Evolutionary conservation across 2,329 filamentous ascomycete genomes (phyloP), one percentile per base, ranked within the genome.

Genomic region (Hymenoscyphus scutula): DNA sequence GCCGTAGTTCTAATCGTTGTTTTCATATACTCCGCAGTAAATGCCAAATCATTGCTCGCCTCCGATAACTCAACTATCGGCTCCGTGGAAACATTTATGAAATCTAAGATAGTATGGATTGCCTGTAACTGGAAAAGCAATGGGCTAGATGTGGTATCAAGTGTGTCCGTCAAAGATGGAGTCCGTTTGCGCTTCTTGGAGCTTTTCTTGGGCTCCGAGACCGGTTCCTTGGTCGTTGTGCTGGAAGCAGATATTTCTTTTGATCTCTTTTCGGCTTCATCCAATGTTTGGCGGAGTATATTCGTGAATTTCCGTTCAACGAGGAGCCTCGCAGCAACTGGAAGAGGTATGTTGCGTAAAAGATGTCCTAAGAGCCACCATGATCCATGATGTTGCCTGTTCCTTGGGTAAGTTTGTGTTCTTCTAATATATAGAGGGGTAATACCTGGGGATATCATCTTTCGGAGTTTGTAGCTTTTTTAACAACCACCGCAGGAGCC

Each of bases 261-360:
- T 41, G 69, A 69, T 45, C 69, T 71, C 45, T 74, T 71, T 55
- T 73, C 71, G 66, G 78, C 66, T 58, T 92, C 88, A 56, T 84
- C 80, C 56, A 92, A 76, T 0, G 88, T 84, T 69, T 85, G 83
- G 69, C 88, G 85, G 51, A 96, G 74, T 10, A 91, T 83, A 0
- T 77, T 76, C 37, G 90, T 76, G 59, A 96, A 91, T 54, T 85
- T 82, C 62, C 88, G 81, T 62, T 92, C 87, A 25, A 85, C 86
- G 6, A 96, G 80, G 3, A 89, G 86, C 62, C 87, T 86, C 8
- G 90, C 89, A 27, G 91, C 79, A 11, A 85, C 87, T 54, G 89
- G 87, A 0, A 86, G 78, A 0, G 90, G 88, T 19, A 94, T 84
- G n/a, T 85, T 78, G 57, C 81, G 78, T 60, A 91, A 81, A 56